phyloP scores from a whole-genome alignment of 345 rosid species.

The Rhodamnia argentea region DNA sequence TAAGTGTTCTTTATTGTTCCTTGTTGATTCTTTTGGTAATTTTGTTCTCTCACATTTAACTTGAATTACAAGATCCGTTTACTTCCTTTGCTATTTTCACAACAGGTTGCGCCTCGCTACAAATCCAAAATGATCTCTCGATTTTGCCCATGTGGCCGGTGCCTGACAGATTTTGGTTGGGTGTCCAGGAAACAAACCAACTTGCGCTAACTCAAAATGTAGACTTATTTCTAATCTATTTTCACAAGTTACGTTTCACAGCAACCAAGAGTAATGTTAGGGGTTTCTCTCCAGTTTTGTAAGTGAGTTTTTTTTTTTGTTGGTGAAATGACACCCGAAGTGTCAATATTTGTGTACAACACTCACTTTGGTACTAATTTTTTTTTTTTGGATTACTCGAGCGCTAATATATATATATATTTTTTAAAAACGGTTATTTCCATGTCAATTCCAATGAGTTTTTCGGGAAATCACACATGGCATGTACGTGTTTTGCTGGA shows the following conservation, averaged over 20 bases:
- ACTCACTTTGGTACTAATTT: no score
- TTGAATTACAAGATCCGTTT: neutral
- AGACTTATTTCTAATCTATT: neutral
- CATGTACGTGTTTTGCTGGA: no score
- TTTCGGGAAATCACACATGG: no score
- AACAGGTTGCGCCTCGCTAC: rapidly evolving
- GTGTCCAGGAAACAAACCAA: neutral
- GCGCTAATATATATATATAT: no score
- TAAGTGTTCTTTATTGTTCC: neutral
- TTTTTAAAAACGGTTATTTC: no score
- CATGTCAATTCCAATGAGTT: no score
- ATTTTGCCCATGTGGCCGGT: neutral
- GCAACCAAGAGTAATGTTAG: neutral
- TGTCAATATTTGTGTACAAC: no score
- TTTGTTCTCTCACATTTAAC: neutral
- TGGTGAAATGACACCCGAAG: no score
- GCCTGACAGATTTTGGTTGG: neutral
- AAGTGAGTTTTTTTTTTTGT: neutral
- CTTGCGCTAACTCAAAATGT: neutral
- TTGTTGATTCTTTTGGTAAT: neutral
- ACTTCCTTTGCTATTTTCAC: neutral
- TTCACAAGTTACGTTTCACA: neutral
- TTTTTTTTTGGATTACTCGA: no score
- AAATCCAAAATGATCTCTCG: neutral
- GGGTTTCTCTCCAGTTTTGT: neutral